phyloP scores from a whole-genome alignment of 768 basidiomycete genomes.

The Imleria badia region DNA sequence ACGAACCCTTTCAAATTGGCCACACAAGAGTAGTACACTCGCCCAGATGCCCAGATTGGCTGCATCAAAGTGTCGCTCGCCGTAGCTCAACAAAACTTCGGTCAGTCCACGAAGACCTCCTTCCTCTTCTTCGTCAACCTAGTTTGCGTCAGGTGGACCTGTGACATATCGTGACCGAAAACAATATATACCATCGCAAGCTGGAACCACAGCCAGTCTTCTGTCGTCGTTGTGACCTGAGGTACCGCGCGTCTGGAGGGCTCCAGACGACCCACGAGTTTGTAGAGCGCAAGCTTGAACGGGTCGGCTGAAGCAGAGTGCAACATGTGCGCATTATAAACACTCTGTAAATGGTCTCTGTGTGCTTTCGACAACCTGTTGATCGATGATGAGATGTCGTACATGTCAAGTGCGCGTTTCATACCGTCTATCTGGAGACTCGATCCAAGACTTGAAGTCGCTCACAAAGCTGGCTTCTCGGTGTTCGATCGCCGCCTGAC shows the following conservation, averaged over 20 bases:
- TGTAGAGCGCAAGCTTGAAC: constrained; percentile 95
- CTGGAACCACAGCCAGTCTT: constrained; percentile 99
- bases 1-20: constrained; percentile 89
- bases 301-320: constrained; percentile 88
- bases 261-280: constrained; percentile 92
- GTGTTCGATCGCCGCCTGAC: constrained; percentile 69
- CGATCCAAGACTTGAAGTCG: constrained; percentile 81
- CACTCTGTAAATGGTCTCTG: constrained; percentile 75
- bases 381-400: constrained; percentile 2
- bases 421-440: constrained; percentile 75
- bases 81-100: constrained; percentile 75
- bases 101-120: constrained; percentile 71
- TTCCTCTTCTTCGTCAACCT: constrained; percentile 83
- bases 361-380: constrained; percentile 67
- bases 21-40: constrained; percentile 83
- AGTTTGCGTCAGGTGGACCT: constrained; percentile 1
- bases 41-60: constrained; percentile 73
- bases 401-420: constrained; percentile 12
- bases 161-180: not conserved
- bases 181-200: constrained; percentile 62
- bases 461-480: constrained; percentile 81
- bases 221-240: constrained; percentile 86
- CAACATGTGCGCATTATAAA: constrained; percentile 86
- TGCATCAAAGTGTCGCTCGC: constrained; percentile 78
- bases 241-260: constrained; percentile 74